Conservation (phyloP, 805 yeast genomes). For the Henningerozyma blattae region DNA sequence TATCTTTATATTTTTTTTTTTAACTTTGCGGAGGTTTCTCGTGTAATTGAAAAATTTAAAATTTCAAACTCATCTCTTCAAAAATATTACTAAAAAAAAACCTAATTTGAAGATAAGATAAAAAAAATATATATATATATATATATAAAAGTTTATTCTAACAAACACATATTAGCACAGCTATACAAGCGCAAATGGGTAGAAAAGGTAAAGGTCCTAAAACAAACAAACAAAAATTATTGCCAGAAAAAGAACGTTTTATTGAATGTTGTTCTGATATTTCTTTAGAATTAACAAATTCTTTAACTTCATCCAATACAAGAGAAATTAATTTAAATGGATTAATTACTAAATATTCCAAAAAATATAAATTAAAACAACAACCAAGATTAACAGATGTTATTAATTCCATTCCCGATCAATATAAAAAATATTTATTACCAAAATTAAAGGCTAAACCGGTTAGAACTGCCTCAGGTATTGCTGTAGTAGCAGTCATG, state of each 20-base stretch:
- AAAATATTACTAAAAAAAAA: no score
- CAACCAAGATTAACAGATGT: slow-evolving; percentile 95
- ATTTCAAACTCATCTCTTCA: no score
- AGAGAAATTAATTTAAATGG: slow-evolving; percentile 72
- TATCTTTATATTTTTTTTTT: no score
- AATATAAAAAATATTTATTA: slow-evolving; percentile 76
- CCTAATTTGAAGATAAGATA: no score
- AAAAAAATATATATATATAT: no score
- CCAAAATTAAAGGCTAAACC: slow-evolving; percentile 98
- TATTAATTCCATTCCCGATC: slow-evolving; percentile 91
- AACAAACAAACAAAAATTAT: slow-evolving; percentile 47
- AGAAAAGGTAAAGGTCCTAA: slow-evolving; percentile 28
- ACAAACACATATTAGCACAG: no score
- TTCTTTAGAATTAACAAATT: slow-evolving; percentile 70
- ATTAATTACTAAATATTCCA: slow-evolving; percentile 69
- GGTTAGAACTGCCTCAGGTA: slow-evolving; percentile 95
- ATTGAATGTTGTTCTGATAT: slow-evolving; percentile 88
- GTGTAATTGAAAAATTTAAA: no score
- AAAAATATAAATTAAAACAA: slow-evolving; percentile 79
- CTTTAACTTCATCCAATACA: slow-evolving; percentile 44
- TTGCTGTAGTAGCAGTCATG: slow-evolving; percentile 98
- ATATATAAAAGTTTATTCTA: no score
- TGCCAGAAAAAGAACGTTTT: slow-evolving; percentile 90
- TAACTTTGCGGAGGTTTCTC: no score
- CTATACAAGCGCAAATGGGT: no score